phyloP scores from a whole-genome alignment of 2,329 filamentous ascomycete species.

The Pseudogymnoascus sp. region DNA sequence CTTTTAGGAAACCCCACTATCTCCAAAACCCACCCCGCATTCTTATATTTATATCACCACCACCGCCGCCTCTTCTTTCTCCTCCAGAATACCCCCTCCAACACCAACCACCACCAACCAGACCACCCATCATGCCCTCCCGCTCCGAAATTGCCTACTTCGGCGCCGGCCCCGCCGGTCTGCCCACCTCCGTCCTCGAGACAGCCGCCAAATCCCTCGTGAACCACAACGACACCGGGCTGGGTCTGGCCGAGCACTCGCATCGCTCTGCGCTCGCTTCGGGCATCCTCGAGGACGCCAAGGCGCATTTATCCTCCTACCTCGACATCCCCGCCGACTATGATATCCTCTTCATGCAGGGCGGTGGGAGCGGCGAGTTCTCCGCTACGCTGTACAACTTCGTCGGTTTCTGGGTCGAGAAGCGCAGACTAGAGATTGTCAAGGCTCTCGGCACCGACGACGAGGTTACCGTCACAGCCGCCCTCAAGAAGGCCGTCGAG shows the following conservation, averaged over 20 bases:
- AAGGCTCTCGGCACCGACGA: constrained; percentile 41
- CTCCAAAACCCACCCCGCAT: not conserved
- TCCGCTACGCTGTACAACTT: constrained; percentile 77
- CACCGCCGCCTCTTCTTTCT: not conserved
- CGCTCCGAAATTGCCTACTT: constrained; percentile 76
- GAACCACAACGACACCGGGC: constrained; percentile 71
- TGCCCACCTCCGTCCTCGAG: constrained; percentile 76
- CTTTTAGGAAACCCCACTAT: not conserved
- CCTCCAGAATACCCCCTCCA: not conserved
- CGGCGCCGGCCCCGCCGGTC: constrained; percentile 78
- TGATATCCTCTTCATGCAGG: constrained; percentile 82
- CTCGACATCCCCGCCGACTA: constrained; percentile 82
- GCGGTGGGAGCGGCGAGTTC: constrained; percentile 80
- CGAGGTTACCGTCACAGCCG: constrained; percentile 48
- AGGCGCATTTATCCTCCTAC: constrained; percentile 62
- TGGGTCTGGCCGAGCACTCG: constrained; percentile 83
- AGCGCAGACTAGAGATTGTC: constrained; percentile 52
- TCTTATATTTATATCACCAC: not conserved
- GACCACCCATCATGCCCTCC: constrained; percentile 50
- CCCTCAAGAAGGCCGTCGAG: constrained; percentile 55
- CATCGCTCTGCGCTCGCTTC: constrained; percentile 75
- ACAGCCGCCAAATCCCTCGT: constrained; percentile 67
- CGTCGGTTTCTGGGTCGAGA: constrained; percentile 72
- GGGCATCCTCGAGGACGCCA: constrained; percentile 70
- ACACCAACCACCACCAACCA: not conserved